Conservation (phyloP, 805 yeast genomes). For the Wickerhamomyces bisporus region DNA sequence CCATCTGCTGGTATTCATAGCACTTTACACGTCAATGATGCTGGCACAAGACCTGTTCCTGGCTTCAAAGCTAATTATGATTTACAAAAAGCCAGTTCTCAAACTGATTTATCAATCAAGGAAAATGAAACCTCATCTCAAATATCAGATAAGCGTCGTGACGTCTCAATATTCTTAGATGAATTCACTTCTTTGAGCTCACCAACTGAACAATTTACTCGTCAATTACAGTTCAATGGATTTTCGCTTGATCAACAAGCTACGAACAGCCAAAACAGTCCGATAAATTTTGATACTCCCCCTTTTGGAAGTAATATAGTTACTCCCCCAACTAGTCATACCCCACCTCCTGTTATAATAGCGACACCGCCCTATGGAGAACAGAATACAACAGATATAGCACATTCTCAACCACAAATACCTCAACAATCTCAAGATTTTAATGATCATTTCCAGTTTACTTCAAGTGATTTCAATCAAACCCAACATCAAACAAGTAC, state of each 20-base stretch:
- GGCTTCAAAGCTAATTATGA: constrained; percentile 14
- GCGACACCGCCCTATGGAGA: not conserved
- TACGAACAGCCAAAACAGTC: not conserved
- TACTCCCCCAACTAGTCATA: not conserved
- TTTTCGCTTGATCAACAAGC: constrained; percentile 1
- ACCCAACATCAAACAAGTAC: constrained; percentile 1
- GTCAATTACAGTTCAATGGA: not conserved
- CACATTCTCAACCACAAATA: not conserved
- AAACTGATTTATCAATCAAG: constrained; percentile 6
- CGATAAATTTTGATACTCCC: not conserved
- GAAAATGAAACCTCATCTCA: not conserved
- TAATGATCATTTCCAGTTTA: not conserved
- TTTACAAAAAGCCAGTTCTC: constrained; percentile 12
- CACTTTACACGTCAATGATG: no score
- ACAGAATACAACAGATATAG: not conserved
- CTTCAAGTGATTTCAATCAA: not conserved
- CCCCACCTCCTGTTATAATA: constrained; percentile 1
- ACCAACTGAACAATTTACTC: constrained; percentile 6
- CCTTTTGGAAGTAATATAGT: not conserved
- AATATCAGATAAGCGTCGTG: not conserved
- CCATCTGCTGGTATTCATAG: constrained; percentile 1
- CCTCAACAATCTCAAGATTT: not conserved
- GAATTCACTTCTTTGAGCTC: constrained; percentile 12
- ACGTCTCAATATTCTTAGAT: constrained; percentile 15
- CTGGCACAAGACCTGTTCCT: constrained; percentile 13